Conservation (phyloP, 2,329 filamentous ascomycete species). For the Cladosporium velox region DNA sequence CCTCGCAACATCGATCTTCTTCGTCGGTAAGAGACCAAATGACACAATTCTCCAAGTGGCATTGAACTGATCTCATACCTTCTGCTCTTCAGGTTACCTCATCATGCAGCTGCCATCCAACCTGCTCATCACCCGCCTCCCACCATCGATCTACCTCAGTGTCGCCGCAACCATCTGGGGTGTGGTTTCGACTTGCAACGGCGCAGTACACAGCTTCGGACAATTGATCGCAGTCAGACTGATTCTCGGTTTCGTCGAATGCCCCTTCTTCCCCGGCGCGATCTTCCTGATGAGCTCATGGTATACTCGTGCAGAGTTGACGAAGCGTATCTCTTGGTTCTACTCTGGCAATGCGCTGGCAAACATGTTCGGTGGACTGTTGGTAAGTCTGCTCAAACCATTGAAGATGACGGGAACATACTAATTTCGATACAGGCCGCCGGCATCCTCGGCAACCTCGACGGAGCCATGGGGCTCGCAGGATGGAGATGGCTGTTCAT, state of each 20-base stretch:
- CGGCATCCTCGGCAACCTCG: slow-evolving; percentile 44
- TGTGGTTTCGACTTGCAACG: slow-evolving; percentile 48
- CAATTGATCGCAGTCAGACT: slow-evolving; percentile 52
- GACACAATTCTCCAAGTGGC: not conserved
- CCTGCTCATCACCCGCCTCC: slow-evolving; percentile 56
- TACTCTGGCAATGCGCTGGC: slow-evolving; percentile 36
- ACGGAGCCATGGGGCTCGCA: slow-evolving; percentile 40
- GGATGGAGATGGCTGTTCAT: slow-evolving; percentile 47
- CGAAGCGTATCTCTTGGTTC: slow-evolving; percentile 29
- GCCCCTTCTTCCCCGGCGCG: slow-evolving; percentile 49
- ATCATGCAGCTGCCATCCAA: slow-evolving; percentile 66
- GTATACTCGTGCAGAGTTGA: slow-evolving; percentile 52
- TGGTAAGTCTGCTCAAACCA: not conserved
- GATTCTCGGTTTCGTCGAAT: slow-evolving; percentile 53
- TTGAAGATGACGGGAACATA: not conserved
- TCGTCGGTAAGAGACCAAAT: slow-evolving; percentile 45
- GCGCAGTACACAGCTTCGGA: slow-evolving; percentile 46
- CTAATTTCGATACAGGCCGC: slow-evolving; percentile 40
- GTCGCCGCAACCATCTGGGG: slow-evolving; percentile 49
- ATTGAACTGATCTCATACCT: not conserved
- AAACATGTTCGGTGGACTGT: slow-evolving; percentile 29
- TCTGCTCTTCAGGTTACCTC: slow-evolving; percentile 49
- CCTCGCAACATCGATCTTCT: slow-evolving; percentile 57
- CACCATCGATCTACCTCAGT: slow-evolving; percentile 57
- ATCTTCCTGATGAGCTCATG: slow-evolving; percentile 52